These are phyloP conservation scores for Asclepias syriaca DNA, from an alignment of 257 asterid species.

Conservation along the genomic window DNA sequence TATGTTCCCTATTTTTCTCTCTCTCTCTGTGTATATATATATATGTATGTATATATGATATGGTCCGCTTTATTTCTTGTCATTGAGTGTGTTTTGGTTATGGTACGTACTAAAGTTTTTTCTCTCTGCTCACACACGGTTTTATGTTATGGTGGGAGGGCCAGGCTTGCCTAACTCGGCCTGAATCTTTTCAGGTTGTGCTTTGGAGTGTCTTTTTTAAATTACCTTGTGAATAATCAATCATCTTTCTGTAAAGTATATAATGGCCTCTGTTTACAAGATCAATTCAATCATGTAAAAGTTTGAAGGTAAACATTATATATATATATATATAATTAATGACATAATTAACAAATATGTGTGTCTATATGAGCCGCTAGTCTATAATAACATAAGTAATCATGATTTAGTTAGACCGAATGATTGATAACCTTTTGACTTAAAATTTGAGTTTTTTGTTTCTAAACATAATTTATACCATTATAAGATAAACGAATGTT, in stretches of 20 bases:
- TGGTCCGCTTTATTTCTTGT: slow-evolving; percentile 14
- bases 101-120: neutral
- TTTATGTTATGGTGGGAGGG: slow-evolving; percentile 1
- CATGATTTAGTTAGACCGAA: neutral
- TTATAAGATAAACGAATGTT: neutral
- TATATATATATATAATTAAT: no score
- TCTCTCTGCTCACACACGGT: neutral
- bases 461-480: neutral
- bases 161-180: neutral
- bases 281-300: no score
- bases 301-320: no score
- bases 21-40: no score
- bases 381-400: neutral
- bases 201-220: neutral
- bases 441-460: neutral
- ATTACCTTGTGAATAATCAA: neutral
- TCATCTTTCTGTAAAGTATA: neutral
- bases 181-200: neutral
- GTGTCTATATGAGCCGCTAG: neutral
- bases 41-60: no score
- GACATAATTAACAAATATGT: no score
- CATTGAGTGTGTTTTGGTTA: neutral
- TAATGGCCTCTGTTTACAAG: no score
- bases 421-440: slow-evolving; percentile 1
- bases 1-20: slow-evolving; percentile 10